Percentiles rank a stretch among this genome's conserved stretches.
phyloP scores from a whole-genome alignment of 164 flowering plant genomes.

The Pachysandra terminalis region DNA sequence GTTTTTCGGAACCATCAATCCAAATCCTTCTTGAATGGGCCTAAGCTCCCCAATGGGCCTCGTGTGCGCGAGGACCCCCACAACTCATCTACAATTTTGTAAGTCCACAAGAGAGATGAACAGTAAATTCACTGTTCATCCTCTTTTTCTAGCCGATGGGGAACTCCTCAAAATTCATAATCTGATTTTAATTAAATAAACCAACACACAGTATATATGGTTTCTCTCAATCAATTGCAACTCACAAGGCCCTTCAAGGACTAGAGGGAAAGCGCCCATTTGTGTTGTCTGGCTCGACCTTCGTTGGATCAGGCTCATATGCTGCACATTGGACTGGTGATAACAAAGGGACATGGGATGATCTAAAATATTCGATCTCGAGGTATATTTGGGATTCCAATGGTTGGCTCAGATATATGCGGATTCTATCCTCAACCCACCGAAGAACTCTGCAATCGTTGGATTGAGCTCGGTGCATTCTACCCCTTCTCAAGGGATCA shows the following conservation, averaged over 20 bases:
- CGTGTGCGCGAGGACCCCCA: too few relatives aligned
- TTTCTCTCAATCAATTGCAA: conserved; percentile 55
- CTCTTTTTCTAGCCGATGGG: too few relatives aligned
- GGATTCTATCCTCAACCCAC: conserved; percentile 81
- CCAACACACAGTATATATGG: too few relatives aligned
- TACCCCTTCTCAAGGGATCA: conserved; percentile 92
- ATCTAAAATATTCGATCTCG: conserved; percentile 63
- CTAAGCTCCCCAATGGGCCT: too few relatives aligned
- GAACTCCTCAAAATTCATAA: too few relatives aligned
- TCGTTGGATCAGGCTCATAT: conserved; percentile 68
- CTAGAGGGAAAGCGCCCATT: conserved; percentile 64
- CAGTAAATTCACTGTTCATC: too few relatives aligned
- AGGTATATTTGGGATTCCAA: conserved; percentile 88
- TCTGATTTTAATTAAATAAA: too few relatives aligned
- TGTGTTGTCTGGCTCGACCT: conserved; percentile 63
- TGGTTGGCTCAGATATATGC: conserved; percentile 93
- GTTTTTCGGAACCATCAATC: too few relatives aligned
- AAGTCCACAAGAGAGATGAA: too few relatives aligned
- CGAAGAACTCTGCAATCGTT: conserved; percentile 84
- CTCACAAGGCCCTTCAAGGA: conserved; percentile 53
- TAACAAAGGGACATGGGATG: conserved; percentile 73
- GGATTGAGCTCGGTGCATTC: conserved; percentile 93
- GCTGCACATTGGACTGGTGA: conserved; percentile 92
- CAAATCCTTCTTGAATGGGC: too few relatives aligned
- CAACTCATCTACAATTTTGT: too few relatives aligned